Evolutionary conservation across 140 eudicot species (phyloP), one percentile per base, ranked within the genome.

Genomic region (Stevia rebaudiana): DNA sequence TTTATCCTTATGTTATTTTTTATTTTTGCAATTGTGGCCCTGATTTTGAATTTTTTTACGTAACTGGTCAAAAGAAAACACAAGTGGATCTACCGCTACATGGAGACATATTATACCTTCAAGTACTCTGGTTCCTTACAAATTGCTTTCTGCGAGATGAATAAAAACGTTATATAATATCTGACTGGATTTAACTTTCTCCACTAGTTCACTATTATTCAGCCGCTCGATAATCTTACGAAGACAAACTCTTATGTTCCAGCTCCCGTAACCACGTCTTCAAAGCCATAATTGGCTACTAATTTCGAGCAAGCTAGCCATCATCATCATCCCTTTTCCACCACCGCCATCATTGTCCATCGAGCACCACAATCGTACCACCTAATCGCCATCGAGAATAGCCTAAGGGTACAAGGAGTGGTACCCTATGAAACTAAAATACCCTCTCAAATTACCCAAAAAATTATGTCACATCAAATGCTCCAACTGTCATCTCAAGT

Each of bases 261-360:
- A 87, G 61, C 21, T 83, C 89, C 68, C 79, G 70, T 59, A 88
- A 76, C 74, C 91, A 63, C 51, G 72, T 59, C 76, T 85, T 88
- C 28, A 88, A 47, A 6, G 86, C 89, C 76, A 75, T 69, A 71
- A 87, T 80, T 3, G 95, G 95, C 76, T 91, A 92, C 98, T 95
- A 87, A 69, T 76, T 82, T 57, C 79, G 58, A 35, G 67, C 47
- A 28, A 79, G 17, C 44, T 30, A 25, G 1, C 63, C 43, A 7
- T 47, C 78, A 16, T 75, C 82, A 4, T 55, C 68, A 23, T 55
- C 73, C 50, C 50, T 72, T 65, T 46, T 76, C 81, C 70, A 60
- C 60, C 84, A 11, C 78, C 81, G 41, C 47, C 69, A 12, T 78
- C 90, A 37, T 80, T 94, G 67, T 64, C 94, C 70, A 79, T 94